Percentiles rank a stretch among this genome's conserved stretches.
Evolutionary conservation across 2,329 filamentous ascomycete species (phyloP).

Genomic region (Camptophora hylomeconis): DNA sequence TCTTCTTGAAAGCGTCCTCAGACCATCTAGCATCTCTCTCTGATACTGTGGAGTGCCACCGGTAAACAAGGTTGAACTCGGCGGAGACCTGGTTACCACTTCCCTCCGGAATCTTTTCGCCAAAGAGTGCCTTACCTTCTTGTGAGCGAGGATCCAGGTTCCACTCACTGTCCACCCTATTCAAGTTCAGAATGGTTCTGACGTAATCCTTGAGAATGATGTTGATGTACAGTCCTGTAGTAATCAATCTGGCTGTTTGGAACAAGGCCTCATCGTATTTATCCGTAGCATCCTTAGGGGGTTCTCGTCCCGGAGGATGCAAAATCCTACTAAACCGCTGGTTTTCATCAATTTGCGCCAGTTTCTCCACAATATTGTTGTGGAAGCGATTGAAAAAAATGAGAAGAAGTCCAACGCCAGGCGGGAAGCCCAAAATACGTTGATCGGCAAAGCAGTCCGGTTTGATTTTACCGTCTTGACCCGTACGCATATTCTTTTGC

Average conservation of each 20-base stretch:
- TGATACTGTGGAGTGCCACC: conserved; percentile 51
- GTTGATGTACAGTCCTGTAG: conserved; percentile 42
- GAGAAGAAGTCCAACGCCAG: conserved; percentile 53
- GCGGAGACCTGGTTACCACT: conserved; percentile 55
- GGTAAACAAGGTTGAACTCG: conserved; percentile 56
- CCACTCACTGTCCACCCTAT: conserved; percentile 46
- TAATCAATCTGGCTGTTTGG: conserved; percentile 43
- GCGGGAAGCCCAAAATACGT: conserved; percentile 52
- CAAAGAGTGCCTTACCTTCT: conserved; percentile 34
- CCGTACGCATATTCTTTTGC: conserved; percentile 50
- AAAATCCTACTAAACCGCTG: conserved; percentile 36
- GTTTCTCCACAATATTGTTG: conserved; percentile 51
- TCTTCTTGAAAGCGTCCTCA: conserved; percentile 38
- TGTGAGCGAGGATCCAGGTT: conserved; percentile 51
- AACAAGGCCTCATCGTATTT: conserved; percentile 41
- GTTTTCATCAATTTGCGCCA: conserved; percentile 54
- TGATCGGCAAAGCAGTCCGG: conserved; percentile 57
- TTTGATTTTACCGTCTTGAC: conserved; percentile 55
- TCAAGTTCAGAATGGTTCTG: conserved; percentile 47
- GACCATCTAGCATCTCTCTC: conserved; percentile 50
- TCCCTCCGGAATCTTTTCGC: conserved; percentile 38
- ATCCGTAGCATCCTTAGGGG: conserved; percentile 22
- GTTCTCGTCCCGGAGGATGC: conserved; percentile 7
- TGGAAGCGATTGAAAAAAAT: conserved; percentile 60
- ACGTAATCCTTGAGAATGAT: conserved; percentile 47